These are phyloP conservation scores for Mycena indigotica DNA, from an alignment of 768 basidiomycete species.

Conservation along the genomic window DNA sequence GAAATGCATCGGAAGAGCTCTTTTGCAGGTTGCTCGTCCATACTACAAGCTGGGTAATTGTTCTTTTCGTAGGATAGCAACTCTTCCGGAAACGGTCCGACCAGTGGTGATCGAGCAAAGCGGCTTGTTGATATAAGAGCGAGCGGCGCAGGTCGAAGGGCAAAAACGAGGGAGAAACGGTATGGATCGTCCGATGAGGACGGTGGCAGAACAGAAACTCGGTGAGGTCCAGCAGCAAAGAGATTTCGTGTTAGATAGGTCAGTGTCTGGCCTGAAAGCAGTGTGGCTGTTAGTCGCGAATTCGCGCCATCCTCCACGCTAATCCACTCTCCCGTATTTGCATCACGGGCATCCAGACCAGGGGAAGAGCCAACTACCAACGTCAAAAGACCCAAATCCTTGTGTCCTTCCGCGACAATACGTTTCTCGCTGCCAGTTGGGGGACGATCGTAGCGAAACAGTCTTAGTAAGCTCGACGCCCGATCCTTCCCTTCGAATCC, in stretches of 20 bases:
- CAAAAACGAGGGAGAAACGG: constrained; percentile 22
- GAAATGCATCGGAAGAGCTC: constrained; percentile 13
- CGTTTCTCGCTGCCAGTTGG: background rate
- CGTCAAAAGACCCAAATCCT: constrained; percentile 21
- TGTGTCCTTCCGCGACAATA: constrained; percentile 22
- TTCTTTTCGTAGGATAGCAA: background rate
- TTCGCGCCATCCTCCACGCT: constrained; percentile 20
- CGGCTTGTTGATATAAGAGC: constrained; percentile 7
- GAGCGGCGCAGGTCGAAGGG: constrained; percentile 12
- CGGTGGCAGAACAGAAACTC: constrained; percentile 19
- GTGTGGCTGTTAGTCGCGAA: constrained; percentile 16
- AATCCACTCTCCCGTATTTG: constrained; percentile 9
- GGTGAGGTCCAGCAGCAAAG: constrained; percentile 16
- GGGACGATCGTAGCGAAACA: constrained; percentile 20
- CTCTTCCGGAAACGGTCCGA: constrained; percentile 9
- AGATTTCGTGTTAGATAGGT: constrained; percentile 19
- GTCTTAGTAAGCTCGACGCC: constrained; percentile 15
- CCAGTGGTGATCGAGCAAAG: constrained; percentile 10
- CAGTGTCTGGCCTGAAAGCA: constrained; percentile 18
- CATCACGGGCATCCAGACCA: constrained; percentile 18
- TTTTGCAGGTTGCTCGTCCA: constrained; percentile 11
- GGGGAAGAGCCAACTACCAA: constrained; percentile 18
- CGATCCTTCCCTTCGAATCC: background rate
- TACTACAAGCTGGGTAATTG: constrained; percentile 16
- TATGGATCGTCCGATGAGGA: background rate